Evolutionary conservation across 345 rosid genomes (phyloP), one percentile per base, ranked within the genome.

Genomic region (Lepidium africanum): DNA sequence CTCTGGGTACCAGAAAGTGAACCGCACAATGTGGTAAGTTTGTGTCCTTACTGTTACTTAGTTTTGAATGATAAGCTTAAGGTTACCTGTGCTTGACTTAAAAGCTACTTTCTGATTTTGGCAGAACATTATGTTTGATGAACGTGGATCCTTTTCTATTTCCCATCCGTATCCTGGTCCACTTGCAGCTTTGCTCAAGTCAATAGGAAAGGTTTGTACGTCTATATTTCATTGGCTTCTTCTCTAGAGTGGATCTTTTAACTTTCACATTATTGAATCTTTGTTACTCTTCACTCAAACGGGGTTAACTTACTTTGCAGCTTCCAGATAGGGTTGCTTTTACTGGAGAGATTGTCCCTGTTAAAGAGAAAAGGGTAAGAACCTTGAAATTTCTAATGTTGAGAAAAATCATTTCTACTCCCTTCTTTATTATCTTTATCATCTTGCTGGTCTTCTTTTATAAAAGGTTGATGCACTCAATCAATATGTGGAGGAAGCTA

Each of bases 1-100:
- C 78, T 92, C 33, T 92, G 96, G 96, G 85, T 92, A 17, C 87
- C 91, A 0, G 93, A 90, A 62, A 80, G 82, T 14, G 98, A 92
- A 37, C 61, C 77, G 10, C 96, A 90, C 80, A 88, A 86, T 77
- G 85, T 88, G 78, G 96, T 91, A 89, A 67, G 85, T 65, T 63
- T 51, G 56, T 10, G 2, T 42, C 55, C 27, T 23, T 21, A 25
- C 30, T 65, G 16, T 59, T 47, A 19, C 64, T 68, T 73, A 10
- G 7, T 21, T 4, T 19, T 19, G 56, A 52, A 65, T 65, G 65
- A 15, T 42, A 5, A 7, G 21, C 13, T 42, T 35, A 16, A 23
- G 10, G 25, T 38, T 50, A 30, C 43, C 17, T 53, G 42, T 49
- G 73, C 17, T 49, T 59, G 16, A 32, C 16, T 41, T 32, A 35